A percentile compares a stretch with the other conserved stretches of the same genome.
Conservation (phyloP, 192 early-diverging fungal genomes). For the Dissophora globulifera region DNA sequence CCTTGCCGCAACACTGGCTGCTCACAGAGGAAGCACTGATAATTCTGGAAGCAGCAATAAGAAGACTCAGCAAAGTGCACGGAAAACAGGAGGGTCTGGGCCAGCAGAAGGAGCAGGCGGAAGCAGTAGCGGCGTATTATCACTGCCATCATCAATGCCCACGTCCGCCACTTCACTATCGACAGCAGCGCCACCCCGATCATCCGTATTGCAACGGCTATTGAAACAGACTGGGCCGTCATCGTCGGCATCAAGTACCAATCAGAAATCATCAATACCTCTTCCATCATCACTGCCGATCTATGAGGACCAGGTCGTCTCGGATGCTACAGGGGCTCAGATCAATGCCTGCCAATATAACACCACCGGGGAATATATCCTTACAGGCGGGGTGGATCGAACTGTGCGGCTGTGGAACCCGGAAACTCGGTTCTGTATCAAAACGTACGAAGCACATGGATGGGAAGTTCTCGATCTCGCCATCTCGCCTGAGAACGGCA, state of each 20-base stretch:
- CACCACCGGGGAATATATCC: slow-evolving; percentile 79
- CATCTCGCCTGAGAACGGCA: slow-evolving; percentile 74
- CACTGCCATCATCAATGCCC: neutral
- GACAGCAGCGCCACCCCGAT: neutral
- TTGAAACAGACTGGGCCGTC: neutral
- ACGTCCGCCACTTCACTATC: neutral
- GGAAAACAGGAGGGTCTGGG: neutral
- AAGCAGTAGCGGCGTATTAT: slow-evolving; percentile 1
- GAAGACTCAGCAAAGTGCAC: neutral
- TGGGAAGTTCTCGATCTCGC: slow-evolving; percentile 80
- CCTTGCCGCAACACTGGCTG: slow-evolving; percentile 44
- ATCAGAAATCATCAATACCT: slow-evolving; percentile 4
- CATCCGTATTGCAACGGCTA: neutral
- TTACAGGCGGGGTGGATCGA: slow-evolving; percentile 86
- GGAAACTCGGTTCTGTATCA: slow-evolving; percentile 71
- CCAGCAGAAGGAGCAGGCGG: neutral
- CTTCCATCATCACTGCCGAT: slow-evolving; percentile 11
- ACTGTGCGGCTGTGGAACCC: slow-evolving; percentile 77
- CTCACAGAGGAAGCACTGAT: slow-evolving; percentile 22
- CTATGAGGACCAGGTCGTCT: slow-evolving; percentile 30
- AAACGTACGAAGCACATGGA: slow-evolving; percentile 87
- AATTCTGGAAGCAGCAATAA: slow-evolving; percentile 22
- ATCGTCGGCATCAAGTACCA: too few species aligned
- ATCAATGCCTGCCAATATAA: slow-evolving; percentile 66
- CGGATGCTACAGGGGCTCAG: slow-evolving; percentile 39